Evolutionary conservation across 139 green algal genomes (phyloP).

Genomic region (Diplosphaera chodatii): DNA sequence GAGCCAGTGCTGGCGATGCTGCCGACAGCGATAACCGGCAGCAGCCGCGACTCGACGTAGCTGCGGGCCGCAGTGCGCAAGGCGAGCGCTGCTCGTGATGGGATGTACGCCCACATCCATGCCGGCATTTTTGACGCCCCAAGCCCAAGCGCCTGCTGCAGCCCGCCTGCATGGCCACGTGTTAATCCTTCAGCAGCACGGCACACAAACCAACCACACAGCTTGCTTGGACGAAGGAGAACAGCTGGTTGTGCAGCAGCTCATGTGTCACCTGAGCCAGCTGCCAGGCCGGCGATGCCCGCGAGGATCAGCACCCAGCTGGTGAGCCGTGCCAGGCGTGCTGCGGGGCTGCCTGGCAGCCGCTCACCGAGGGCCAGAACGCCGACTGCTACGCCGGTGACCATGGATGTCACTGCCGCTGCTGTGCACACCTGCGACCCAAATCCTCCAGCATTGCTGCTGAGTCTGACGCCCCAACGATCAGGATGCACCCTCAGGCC

Average conservation of each 20-base stretch:
- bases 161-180: neutral
- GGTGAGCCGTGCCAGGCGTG: constrained; percentile 27
- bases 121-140: neutral
- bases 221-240: too few species aligned
- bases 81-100: neutral
- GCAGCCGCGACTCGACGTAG: neutral
- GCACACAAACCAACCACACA: too few species aligned
- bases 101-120: neutral
- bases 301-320: constrained; percentile 50
- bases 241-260: too few species aligned
- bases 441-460: neutral
- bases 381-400: constrained; percentile 57
- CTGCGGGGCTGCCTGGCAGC: constrained; percentile 30
- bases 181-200: too few species aligned
- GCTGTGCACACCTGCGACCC: constrained; percentile 57
- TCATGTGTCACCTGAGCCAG: constrained; percentile 6
- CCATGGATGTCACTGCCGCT: constrained; percentile 72
- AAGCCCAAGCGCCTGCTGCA: neutral
- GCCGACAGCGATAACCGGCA: neutral
- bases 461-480: too few species aligned
- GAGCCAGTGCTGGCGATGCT: neutral
- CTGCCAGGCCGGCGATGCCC: constrained; percentile 49
- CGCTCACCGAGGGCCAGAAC: constrained; percentile 66
- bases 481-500: too few species aligned
- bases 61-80: neutral